phyloP scores from a whole-genome alignment of 2,329 filamentous ascomycete genomes.

The Colletotrichum cordylinicola region DNA sequence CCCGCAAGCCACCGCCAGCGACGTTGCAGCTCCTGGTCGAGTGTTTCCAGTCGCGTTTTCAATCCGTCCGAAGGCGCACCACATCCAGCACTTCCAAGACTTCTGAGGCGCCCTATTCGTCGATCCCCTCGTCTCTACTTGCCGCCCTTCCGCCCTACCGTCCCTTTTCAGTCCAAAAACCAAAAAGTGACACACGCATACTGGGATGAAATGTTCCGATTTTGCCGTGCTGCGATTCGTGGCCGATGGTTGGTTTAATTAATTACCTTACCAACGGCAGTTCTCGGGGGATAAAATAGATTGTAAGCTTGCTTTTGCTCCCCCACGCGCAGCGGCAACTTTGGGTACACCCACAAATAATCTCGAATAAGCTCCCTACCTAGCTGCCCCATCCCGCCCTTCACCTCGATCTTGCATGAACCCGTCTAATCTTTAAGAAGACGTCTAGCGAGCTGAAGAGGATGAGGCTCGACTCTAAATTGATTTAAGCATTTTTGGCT shows the following conservation, averaged over 20 bases:
- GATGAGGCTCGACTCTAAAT: background rate
- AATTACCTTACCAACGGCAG: background rate
- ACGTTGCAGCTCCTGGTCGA: background rate
- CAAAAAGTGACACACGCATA: background rate
- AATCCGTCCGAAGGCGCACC: background rate
- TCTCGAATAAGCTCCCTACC: background rate
- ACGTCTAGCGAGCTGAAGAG: background rate
- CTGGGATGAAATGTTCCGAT: background rate
- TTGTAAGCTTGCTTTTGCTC: background rate
- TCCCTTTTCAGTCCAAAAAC: background rate
- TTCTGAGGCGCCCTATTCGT: slow-evolving; percentile 1
- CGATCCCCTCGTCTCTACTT: slow-evolving; percentile 11
- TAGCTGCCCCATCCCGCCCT: background rate
- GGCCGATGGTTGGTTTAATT: background rate
- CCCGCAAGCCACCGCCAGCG: background rate
- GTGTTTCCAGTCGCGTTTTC: slow-evolving; percentile 17
- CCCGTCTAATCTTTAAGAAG: background rate
- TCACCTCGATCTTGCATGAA: background rate
- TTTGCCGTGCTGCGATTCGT: background rate
- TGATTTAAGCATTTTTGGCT: background rate
- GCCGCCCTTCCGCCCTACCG: background rate
- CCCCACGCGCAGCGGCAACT: background rate
- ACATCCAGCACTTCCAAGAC: background rate
- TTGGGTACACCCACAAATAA: background rate
- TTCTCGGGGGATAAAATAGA: background rate